Percentiles rank a stretch among this genome's conserved stretches.
phyloP scores from a whole-genome alignment of 441 rosid species.

The Omphalea diandra region DNA sequence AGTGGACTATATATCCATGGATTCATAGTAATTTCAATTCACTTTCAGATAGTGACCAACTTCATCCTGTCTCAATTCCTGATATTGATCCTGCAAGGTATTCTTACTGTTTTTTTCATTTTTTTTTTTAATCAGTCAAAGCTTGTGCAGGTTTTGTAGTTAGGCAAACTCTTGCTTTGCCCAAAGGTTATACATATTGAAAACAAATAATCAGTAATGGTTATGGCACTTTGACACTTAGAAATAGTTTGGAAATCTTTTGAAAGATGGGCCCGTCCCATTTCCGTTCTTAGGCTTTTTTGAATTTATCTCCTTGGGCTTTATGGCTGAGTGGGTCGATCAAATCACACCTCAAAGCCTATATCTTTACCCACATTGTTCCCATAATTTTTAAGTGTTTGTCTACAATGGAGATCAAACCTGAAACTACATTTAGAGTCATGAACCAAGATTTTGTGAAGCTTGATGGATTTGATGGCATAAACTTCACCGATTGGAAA shows the following conservation, averaged over 20 bases:
- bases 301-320: background rate
- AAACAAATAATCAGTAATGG: background rate
- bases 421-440: too few species aligned
- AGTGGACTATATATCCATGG: constrained; percentile 98
- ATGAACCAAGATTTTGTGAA: too few species aligned
- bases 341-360: background rate
- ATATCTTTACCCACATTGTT: too few species aligned
- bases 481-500: too few species aligned
- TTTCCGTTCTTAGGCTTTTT: background rate
- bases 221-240: background rate
- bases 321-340: constrained; percentile 2
- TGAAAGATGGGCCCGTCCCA: background rate
- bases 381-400: too few species aligned
- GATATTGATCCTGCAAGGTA: constrained; percentile 97
- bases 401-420: too few species aligned
- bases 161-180: background rate
- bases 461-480: too few species aligned
- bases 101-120: background rate
- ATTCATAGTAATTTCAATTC: constrained; percentile 98
- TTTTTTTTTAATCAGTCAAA: constrained; percentile 1
- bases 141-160: constrained; percentile 7
- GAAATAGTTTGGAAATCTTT: background rate
- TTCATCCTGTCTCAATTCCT: constrained; percentile 77
- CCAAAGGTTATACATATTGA: background rate
- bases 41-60: constrained; percentile 85